Percentiles rank a stretch among this genome's conserved stretches.
Conservation (phyloP, 495 filamentous ascomycete species). For the Podospora fimiseda region DNA sequence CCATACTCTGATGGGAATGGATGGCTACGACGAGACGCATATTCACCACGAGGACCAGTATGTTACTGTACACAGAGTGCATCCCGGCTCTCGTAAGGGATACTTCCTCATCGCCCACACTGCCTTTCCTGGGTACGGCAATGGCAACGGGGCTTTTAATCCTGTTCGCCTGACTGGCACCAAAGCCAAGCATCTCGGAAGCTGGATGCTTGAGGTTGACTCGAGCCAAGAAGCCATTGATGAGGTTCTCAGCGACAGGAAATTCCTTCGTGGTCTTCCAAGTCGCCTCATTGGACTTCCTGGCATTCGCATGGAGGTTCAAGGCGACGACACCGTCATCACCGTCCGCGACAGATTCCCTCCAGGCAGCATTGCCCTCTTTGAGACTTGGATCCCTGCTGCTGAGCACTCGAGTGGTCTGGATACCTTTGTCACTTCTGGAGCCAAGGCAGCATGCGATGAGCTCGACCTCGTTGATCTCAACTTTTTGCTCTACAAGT, state of each 20-base stretch:
- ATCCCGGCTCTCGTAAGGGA: slow-evolving; percentile 82
- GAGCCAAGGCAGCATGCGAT: slow-evolving; percentile 72
- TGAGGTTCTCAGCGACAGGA: slow-evolving; percentile 59
- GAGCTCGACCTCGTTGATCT: slow-evolving; percentile 70
- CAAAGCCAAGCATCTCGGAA: slow-evolving; percentile 72
- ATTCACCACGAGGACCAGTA: slow-evolving; percentile 95
- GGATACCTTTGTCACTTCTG: slow-evolving; percentile 75
- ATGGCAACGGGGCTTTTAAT: slow-evolving; percentile 66
- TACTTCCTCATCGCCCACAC: slow-evolving; percentile 94
- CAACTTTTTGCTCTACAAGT: slow-evolving; percentile 87
- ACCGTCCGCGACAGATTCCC: slow-evolving; percentile 75
- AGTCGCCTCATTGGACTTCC: slow-evolving; percentile 69
- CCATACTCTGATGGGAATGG: slow-evolving; percentile 86
- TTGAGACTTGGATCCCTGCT: slow-evolving; percentile 88
- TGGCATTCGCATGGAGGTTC: slow-evolving; percentile 60
- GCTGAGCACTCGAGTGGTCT: slow-evolving; percentile 73
- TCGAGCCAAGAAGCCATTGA: slow-evolving; percentile 56
- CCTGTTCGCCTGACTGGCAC: slow-evolving; percentile 70
- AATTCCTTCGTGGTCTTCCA: slow-evolving; percentile 70
- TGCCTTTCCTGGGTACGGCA: slow-evolving; percentile 82
- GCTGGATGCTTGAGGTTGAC: slow-evolving; percentile 84
- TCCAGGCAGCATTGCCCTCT: slow-evolving; percentile 88
- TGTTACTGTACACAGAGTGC: slow-evolving; percentile 90
- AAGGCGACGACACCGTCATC: slow-evolving; percentile 67
- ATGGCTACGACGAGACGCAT: slow-evolving; percentile 90